These are phyloP conservation scores for Carex scoparia DNA, from an alignment of 176 grass and related monocot genomes.

Conservation along the genomic window DNA sequence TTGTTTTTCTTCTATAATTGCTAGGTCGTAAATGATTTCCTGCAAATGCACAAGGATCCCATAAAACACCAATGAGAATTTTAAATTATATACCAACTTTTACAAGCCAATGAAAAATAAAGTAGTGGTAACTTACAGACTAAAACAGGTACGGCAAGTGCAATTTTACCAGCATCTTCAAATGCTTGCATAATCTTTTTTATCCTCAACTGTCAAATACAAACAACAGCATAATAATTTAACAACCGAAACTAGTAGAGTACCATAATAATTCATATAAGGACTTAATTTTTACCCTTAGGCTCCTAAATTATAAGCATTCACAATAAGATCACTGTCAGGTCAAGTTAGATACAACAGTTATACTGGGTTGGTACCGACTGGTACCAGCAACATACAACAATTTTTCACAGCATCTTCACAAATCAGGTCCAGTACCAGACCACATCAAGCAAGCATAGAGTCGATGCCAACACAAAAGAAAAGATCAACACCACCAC, in stretches of 20 bases:
- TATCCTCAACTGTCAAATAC: conserved; percentile 61
- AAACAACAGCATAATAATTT: neutral
- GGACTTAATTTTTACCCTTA: too few relatives aligned
- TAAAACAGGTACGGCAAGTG: conserved; percentile 91
- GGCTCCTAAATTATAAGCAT: too few relatives aligned
- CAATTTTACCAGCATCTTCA: conserved; percentile 98
- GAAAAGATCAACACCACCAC: too few relatives aligned
- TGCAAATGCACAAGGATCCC: neutral
- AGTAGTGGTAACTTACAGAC: conserved; percentile 61
- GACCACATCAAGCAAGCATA: too few relatives aligned
- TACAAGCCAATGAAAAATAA: conserved; percentile 10
- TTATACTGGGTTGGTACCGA: too few relatives aligned
- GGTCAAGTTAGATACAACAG: too few relatives aligned
- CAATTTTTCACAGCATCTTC: too few relatives aligned
- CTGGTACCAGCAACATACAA: too few relatives aligned
- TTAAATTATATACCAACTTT: neutral
- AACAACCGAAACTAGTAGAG: neutral
- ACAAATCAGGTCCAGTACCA: too few relatives aligned
- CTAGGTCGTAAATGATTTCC: neutral
- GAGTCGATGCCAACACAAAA: too few relatives aligned
- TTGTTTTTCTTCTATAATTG: neutral
- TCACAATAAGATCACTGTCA: too few relatives aligned
- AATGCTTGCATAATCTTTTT: conserved; percentile 99
- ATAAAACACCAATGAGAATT: neutral
- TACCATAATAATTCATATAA: too few relatives aligned